Evolutionary conservation across 148 eudicot species (phyloP).

Genomic region (Cornus controversa): DNA sequence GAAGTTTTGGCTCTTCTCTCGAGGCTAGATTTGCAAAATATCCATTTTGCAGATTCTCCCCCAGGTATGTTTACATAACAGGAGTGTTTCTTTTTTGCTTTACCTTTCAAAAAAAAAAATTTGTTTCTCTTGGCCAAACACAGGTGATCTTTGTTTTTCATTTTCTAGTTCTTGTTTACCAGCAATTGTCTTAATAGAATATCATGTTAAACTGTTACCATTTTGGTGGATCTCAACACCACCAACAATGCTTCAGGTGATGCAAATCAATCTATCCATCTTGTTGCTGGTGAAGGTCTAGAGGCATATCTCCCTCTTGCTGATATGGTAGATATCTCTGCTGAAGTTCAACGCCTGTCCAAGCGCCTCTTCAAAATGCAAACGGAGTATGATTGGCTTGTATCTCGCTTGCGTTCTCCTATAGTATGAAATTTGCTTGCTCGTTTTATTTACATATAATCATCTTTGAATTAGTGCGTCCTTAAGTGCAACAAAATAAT

Average conservation of each 20-base stretch:
- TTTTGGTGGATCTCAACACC: background rate
- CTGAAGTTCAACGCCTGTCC: slow-evolving; percentile 81
- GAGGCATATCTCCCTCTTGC: slow-evolving; percentile 99
- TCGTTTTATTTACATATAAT: background rate
- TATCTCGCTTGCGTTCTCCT: slow-evolving; percentile 76
- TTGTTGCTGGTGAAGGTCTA: slow-evolving; percentile 92
- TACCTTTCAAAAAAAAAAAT: too few species aligned
- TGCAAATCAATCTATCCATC: slow-evolving; percentile 90
- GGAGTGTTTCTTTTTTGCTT: too few species aligned
- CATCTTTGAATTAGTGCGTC: background rate
- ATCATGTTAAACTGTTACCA: background rate
- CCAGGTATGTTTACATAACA: slow-evolving; percentile 51
- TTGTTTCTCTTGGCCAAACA: background rate
- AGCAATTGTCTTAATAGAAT: background rate
- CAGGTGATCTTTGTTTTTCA: background rate
- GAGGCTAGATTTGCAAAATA: slow-evolving; percentile 68
- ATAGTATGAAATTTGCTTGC: slow-evolving; percentile 38
- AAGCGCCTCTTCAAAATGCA: slow-evolving; percentile 89
- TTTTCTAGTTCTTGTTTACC: background rate
- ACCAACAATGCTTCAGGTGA: slow-evolving; percentile 48
- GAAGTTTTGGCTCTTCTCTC: slow-evolving; percentile 92
- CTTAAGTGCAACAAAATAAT: background rate
- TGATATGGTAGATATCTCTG: slow-evolving; percentile 91
- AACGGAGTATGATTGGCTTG: slow-evolving; percentile 71
- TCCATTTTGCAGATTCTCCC: slow-evolving; percentile 60